Evolutionary conservation across 768 basidiomycete genomes (phyloP).

Genomic region (Rhodocollybia butyracea): DNA sequence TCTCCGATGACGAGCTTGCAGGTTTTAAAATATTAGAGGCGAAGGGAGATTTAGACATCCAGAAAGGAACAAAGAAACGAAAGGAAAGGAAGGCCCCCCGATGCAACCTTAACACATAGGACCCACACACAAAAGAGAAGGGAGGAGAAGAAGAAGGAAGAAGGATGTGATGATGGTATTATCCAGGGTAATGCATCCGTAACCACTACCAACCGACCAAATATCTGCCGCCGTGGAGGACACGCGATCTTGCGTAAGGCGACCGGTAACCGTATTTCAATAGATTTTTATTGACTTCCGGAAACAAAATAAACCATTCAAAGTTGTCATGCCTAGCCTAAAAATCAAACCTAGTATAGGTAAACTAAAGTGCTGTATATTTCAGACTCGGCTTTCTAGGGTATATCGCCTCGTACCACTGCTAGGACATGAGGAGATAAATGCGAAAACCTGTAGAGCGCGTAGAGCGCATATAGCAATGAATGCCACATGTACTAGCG

Average conservation of each 20-base stretch:
- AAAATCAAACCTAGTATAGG: no score
- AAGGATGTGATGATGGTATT: slow-evolving; percentile 8
- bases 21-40: slow-evolving; percentile 39
- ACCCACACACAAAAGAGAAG: slow-evolving; percentile 22
- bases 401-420: no score
- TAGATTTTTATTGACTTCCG: neutral
- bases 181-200: slow-evolving; percentile 19
- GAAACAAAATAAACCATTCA: neutral
- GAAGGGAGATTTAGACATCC: slow-evolving; percentile 49
- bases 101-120: slow-evolving; percentile 45
- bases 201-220: slow-evolving; percentile 8
- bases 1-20: slow-evolving; percentile 28
- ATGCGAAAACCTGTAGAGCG: no score
- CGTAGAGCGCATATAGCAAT: no score
- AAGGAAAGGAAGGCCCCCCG: slow-evolving; percentile 29
- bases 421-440: no score
- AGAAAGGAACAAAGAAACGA: slow-evolving; percentile 31
- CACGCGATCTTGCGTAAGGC: slow-evolving; percentile 3
- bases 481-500: no score
- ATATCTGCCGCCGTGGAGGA: no score
- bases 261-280: slow-evolving; percentile 6
- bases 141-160: slow-evolving; percentile 24
- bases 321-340: no score
- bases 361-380: no score
- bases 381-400: no score